Conservation (phyloP, 768 basidiomycete genomes). For the Pholiota conissans region DNA sequence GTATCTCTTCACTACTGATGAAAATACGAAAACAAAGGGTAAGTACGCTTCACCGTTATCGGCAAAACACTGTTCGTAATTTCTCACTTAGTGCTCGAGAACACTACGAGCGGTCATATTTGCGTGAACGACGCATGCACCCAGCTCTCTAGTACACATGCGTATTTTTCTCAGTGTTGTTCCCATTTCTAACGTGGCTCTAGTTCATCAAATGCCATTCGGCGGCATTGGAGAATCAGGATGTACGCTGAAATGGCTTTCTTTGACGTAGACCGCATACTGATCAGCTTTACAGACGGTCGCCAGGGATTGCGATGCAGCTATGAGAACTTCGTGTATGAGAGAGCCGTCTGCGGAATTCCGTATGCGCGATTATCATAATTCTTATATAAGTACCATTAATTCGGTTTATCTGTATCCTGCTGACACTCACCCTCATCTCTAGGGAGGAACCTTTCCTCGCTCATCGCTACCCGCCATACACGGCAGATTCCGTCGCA, state of each 20-base stretch:
- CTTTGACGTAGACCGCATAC: neutral
- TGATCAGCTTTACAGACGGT: slow-evolving; percentile 43
- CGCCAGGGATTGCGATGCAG: slow-evolving; percentile 50
- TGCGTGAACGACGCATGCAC: slow-evolving; percentile 62
- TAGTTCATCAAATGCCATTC: slow-evolving; percentile 30
- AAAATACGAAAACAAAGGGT: slow-evolving; percentile 39
- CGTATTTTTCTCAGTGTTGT: neutral
- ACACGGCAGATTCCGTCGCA: slow-evolving; percentile 36
- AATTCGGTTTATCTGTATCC: too few relatives aligned
- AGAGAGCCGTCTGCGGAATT: slow-evolving; percentile 48
- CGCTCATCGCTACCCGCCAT: slow-evolving; percentile 51
- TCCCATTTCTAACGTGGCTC: neutral
- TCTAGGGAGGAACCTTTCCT: slow-evolving; percentile 43
- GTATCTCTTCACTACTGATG: slow-evolving; percentile 61
- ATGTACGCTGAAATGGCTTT: slow-evolving; percentile 44
- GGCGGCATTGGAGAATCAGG: slow-evolving; percentile 60
- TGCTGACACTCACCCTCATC: too few relatives aligned
- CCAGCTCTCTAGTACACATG: slow-evolving; percentile 44
- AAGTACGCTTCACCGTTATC: slow-evolving; percentile 4
- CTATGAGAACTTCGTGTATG: slow-evolving; percentile 55
- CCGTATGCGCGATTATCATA: slow-evolving; percentile 51
- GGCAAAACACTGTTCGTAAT: too few relatives aligned
- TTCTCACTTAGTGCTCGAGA: slow-evolving; percentile 44
- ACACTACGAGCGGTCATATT: slow-evolving; percentile 57
- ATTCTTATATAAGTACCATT: neutral